Evolutionary conservation across 163 green algal genomes (phyloP).

Genomic region (Chloromonas sp.): DNA sequence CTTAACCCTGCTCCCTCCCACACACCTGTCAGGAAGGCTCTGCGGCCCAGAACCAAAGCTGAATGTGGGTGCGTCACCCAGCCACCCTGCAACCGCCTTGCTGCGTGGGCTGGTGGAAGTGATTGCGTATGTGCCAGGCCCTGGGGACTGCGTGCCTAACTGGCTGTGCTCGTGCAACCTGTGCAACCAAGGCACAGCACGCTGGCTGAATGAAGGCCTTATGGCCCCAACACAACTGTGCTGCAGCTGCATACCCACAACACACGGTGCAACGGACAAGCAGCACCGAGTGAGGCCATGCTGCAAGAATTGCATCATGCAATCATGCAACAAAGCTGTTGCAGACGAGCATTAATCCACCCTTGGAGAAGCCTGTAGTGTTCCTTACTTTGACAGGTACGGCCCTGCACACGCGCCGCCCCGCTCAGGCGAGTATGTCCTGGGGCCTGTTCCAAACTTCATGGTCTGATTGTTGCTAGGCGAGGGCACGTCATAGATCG

Average conservation of each 20-base stretch:
- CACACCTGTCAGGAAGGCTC: not conserved
- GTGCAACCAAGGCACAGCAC: not conserved
- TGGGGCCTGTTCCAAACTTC: conserved; percentile 1
- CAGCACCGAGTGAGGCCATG: no score
- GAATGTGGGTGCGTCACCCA: conserved; percentile 1
- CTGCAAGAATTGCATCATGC: no score
- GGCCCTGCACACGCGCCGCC: not conserved
- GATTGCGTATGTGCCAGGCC: not conserved
- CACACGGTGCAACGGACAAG: no score
- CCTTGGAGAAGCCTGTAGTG: no score
- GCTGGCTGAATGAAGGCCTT: not conserved
- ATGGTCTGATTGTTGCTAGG: not conserved
- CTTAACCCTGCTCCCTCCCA: not conserved
- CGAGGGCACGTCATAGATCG: conserved; percentile 1
- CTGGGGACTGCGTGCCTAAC: not conserved
- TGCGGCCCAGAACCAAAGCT: conserved; percentile 3
- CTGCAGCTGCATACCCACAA: no score
- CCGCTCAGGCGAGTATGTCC: not conserved
- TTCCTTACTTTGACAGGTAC: not conserved
- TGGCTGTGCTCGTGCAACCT: conserved; percentile 4
- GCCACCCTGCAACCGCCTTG: conserved; percentile 1
- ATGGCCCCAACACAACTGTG: not conserved
- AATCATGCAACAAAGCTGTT: no score
- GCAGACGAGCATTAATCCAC: no score
- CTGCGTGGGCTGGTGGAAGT: not conserved